Evolutionary conservation across 208 protist species (phyloP), one percentile per base, ranked within the genome.

Genomic region (Trypanosoma caninum): DNA sequence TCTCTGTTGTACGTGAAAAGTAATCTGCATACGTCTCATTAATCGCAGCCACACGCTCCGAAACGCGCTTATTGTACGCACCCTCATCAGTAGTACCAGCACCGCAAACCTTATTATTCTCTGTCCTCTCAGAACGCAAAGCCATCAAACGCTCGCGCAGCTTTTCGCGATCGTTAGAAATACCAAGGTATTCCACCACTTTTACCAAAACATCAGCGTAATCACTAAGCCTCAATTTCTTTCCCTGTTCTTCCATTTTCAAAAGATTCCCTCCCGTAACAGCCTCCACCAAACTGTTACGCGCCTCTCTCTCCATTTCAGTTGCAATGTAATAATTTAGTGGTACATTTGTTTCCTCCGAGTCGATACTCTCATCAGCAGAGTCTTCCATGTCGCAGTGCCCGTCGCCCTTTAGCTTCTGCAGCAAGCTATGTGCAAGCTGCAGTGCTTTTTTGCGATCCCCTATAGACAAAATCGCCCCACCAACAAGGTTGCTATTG

Each of bases 101-200:
- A 27, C 40, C 22, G 55, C 54, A 3, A 63, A 72, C 16, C 38
- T 8, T 30, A 47, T 56, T 3, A 34, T 31, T 28, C 0, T 34
- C n/a, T 20, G 57, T 64, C 11, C 41, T 37, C 27, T 68, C 66
- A 25, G 38, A 23, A 60, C 71, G 59, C 55, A 78, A 16, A 10
- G 48, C 66, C 10, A 65, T 67, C 16, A 79, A 80, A 53, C 82
- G 82, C 37, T 55, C 27, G n/a, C 74, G 69, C 31, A 93, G 53
- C 60, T 87, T 82, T 48, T 93, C 86, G 6, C 82, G 82, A 25
- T 88, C 82, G 46, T 88, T 90, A 10, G 86, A 89, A 28, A 90
- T 86, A 56, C 90, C 86, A 52, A 93, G 44, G 38, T 89, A 93
- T 55, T 89, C 82, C 13, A 79, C 61, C 30, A 64, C 76, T 14